Conservation (phyloP, 768 basidiomycete species). For the Saitozyma podzolica region DNA sequence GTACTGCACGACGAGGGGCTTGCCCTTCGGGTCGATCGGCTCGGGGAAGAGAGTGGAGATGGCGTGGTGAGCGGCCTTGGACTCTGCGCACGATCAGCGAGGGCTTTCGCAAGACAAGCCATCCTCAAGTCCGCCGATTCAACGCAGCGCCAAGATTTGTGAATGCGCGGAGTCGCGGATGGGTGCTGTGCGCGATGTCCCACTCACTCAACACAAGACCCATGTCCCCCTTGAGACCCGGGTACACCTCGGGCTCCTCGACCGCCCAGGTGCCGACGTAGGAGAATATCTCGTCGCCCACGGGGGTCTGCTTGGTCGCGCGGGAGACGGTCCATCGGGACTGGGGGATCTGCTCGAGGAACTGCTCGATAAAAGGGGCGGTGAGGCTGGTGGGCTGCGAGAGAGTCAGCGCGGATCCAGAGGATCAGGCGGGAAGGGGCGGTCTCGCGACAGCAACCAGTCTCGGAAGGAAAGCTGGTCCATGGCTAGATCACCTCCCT, state of each 20-base stretch:
- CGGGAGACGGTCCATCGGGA: slow-evolving; percentile 91
- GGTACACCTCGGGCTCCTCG: slow-evolving; percentile 72
- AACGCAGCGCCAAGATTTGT: background rate
- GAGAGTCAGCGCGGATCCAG: background rate
- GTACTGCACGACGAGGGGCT: slow-evolving; percentile 93
- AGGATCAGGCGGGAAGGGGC: background rate
- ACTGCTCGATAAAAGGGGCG: slow-evolving; percentile 94
- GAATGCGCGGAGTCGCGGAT: too few species aligned
- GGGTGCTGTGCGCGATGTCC: too few species aligned
- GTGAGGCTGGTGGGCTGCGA: slow-evolving; percentile 71
- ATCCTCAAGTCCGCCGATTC: background rate
- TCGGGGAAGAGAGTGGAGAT: slow-evolving; percentile 86
- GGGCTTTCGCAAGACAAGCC: background rate
- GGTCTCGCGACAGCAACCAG: background rate
- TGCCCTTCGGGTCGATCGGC: slow-evolving; percentile 71
- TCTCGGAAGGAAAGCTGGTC: background rate
- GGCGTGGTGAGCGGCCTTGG: slow-evolving; percentile 96
- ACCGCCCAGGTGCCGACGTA: slow-evolving; percentile 98
- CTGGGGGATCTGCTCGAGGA: slow-evolving; percentile 82
- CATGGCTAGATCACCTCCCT: background rate
- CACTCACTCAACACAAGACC: slow-evolving; percentile 68
- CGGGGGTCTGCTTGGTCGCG: slow-evolving; percentile 96
- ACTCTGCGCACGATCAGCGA: slow-evolving; percentile 55
- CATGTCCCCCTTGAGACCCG: slow-evolving; percentile 78
- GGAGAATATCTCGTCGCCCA: slow-evolving; percentile 91